A percentile compares a stretch with the other conserved stretches of the same genome.
phyloP scores from a whole-genome alignment of 2,329 filamentous ascomycete species.

The Stenocarpella maydis region DNA sequence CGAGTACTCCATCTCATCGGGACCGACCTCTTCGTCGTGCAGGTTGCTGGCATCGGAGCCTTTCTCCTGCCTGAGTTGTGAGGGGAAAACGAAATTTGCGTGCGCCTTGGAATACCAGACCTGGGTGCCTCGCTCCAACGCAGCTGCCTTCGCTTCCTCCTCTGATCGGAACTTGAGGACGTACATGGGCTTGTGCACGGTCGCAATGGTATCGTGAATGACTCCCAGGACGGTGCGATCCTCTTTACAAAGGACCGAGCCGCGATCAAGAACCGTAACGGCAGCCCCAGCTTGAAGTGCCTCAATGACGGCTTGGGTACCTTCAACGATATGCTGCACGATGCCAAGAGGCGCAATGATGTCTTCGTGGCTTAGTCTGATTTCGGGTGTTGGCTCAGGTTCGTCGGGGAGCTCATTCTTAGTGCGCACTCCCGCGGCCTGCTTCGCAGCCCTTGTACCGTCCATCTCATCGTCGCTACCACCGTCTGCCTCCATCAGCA shows the following conservation, averaged over 20 bases:
- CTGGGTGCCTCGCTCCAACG: slow-evolving; percentile 72
- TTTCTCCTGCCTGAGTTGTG: slow-evolving; percentile 80
- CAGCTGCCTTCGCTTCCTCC: slow-evolving; percentile 72
- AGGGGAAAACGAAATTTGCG: slow-evolving; percentile 86
- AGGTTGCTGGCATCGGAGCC: slow-evolving; percentile 95
- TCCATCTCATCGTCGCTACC: slow-evolving; percentile 81
- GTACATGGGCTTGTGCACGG: slow-evolving; percentile 87
- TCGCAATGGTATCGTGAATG: slow-evolving; percentile 85
- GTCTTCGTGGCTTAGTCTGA: slow-evolving; percentile 80
- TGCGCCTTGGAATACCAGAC: slow-evolving; percentile 83
- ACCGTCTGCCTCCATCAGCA: slow-evolving; percentile 84
- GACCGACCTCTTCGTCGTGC: slow-evolving; percentile 87
- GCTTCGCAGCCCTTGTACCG: slow-evolving; percentile 52
- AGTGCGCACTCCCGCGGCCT: slow-evolving; percentile 69
- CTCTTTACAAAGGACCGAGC: slow-evolving; percentile 82
- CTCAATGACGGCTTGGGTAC: slow-evolving; percentile 75
- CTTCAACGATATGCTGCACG: slow-evolving; percentile 81
- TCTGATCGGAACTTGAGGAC: slow-evolving; percentile 77
- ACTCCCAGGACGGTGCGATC: slow-evolving; percentile 81
- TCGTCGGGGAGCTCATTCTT: slow-evolving; percentile 80
- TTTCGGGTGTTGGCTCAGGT: slow-evolving; percentile 75
- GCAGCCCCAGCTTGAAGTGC: slow-evolving; percentile 77
- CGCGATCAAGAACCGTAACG: slow-evolving; percentile 83
- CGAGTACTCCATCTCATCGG: slow-evolving; percentile 92
- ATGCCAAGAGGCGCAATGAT: slow-evolving; percentile 78